Conservation (phyloP, 306 rosid genomes). For the Elaeagnus macrophylla region DNA sequence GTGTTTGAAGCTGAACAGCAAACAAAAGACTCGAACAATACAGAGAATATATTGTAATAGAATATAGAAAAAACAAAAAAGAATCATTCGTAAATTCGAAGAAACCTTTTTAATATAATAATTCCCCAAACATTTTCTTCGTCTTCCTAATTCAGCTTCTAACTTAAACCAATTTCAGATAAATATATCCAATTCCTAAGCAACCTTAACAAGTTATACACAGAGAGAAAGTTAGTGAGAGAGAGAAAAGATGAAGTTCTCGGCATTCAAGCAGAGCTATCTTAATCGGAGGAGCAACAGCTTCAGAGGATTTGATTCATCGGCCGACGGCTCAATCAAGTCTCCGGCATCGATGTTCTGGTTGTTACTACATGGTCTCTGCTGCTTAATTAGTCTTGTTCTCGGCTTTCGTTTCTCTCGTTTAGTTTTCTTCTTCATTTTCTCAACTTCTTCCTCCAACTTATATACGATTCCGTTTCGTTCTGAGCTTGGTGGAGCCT, state of each 20-base stretch:
- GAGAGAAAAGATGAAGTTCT: conserved; percentile 61
- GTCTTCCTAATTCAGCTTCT: conserved; percentile 5
- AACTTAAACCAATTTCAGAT: background rate
- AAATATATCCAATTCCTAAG: background rate
- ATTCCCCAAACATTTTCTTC: background rate
- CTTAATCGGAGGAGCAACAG: conserved; percentile 63
- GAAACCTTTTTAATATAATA: conserved; percentile 34
- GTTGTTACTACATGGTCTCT: conserved; percentile 75
- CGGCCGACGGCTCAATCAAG: conserved; percentile 53
- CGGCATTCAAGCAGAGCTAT: conserved; percentile 83
- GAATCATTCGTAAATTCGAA: conserved; percentile 44
- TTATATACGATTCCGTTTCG: conserved; percentile 67
- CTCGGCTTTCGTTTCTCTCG: conserved; percentile 97
- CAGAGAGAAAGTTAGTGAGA: background rate
- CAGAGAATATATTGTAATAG: too few species aligned
- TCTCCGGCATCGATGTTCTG: conserved; percentile 80
- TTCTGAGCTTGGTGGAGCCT: conserved; percentile 35
- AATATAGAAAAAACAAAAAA: background rate
- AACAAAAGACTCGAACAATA: too few species aligned
- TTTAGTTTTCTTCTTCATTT: conserved; percentile 77
- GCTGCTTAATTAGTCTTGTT: conserved; percentile 83
- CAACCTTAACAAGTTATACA: background rate
- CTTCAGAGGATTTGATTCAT: conserved; percentile 67
- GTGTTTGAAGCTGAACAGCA: too few species aligned
- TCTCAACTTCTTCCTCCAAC: conserved; percentile 56